Conservation (phyloP, 2,329 filamentous ascomycete species). For the Dactylellina haptotyla region DNA sequence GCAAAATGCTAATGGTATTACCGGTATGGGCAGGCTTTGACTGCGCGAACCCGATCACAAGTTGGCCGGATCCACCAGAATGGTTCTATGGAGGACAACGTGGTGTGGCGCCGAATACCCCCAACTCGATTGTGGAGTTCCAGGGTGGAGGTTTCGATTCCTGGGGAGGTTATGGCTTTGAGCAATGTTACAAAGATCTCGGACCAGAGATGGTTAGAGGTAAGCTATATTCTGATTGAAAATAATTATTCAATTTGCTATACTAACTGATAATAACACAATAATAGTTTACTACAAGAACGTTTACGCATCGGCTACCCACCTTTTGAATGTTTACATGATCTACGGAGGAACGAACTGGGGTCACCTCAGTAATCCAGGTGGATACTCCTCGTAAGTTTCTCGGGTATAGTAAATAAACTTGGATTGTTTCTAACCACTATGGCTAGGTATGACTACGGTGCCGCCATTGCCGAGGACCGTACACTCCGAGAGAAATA, state of each 20-base stretch:
- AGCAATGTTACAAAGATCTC: conserved; percentile 72
- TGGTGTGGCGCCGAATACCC: conserved; percentile 72
- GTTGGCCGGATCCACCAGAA: conserved; percentile 66
- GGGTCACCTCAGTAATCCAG: conserved; percentile 68
- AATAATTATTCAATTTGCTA: neutral
- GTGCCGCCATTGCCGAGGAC: conserved; percentile 74
- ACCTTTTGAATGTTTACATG: conserved; percentile 80
- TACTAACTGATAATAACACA: neutral
- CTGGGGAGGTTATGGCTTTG: conserved; percentile 78
- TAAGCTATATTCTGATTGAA: neutral
- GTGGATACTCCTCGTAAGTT: conserved; percentile 51
- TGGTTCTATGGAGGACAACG: conserved; percentile 68
- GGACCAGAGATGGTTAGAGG: conserved; percentile 77
- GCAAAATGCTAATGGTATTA: too few relatives aligned
- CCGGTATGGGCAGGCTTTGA: too few relatives aligned
- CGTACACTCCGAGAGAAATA: conserved; percentile 80
- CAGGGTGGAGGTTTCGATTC: conserved; percentile 78
- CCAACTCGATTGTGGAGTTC: conserved; percentile 73
- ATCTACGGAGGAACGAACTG: conserved; percentile 83
- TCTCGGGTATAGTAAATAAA: neutral
- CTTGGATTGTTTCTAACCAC: neutral
- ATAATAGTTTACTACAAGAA: conserved; percentile 77
- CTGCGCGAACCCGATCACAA: conserved; percentile 68
- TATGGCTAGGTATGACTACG: conserved; percentile 68
- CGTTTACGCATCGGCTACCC: conserved; percentile 72